These are phyloP conservation scores for Alternaria alternata DNA, from an alignment of 2,329 filamentous ascomycete genomes.

Conservation along the genomic window DNA sequence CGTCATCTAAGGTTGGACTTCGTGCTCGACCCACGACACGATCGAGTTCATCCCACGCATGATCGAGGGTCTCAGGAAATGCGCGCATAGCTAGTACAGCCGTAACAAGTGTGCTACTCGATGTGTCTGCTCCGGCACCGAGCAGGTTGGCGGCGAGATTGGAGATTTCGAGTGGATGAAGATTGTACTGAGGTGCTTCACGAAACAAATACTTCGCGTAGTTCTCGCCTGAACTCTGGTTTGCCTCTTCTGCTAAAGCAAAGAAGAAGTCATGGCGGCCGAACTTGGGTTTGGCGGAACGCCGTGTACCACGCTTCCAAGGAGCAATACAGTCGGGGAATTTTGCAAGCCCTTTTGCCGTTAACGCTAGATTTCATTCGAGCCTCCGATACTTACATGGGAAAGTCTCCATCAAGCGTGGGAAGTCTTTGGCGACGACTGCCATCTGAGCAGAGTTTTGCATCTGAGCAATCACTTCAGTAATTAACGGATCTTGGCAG, in stretches of 20 bases:
- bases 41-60: conserved; percentile 46
- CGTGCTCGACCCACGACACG: conserved; percentile 40
- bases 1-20: conserved; percentile 44
- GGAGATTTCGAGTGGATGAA: conserved; percentile 41
- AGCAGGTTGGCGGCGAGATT: conserved; percentile 43
- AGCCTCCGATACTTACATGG: conserved; percentile 28
- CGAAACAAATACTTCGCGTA: conserved; percentile 55
- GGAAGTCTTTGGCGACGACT: conserved; percentile 61
- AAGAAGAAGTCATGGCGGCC: conserved; percentile 45
- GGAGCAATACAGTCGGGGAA: conserved; percentile 59
- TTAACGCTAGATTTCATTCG: neutral
- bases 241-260: conserved; percentile 42
- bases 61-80: conserved; percentile 37
- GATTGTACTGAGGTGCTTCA: conserved; percentile 36
- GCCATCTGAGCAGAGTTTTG: conserved; percentile 64
- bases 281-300: conserved; percentile 30
- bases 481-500: conserved; percentile 64
- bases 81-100: conserved; percentile 44
- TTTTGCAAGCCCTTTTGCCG: conserved; percentile 53
- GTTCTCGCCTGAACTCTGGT: conserved; percentile 39
- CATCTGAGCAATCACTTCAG: conserved; percentile 66
- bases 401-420: conserved; percentile 66
- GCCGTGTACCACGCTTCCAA: conserved; percentile 46
- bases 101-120: conserved; percentile 43
- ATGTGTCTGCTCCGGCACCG: conserved; percentile 45